Evolutionary conservation across 805 yeast species (phyloP), one percentile per base, ranked within the genome.

Genomic region (Suhomyces faveliae): DNA sequence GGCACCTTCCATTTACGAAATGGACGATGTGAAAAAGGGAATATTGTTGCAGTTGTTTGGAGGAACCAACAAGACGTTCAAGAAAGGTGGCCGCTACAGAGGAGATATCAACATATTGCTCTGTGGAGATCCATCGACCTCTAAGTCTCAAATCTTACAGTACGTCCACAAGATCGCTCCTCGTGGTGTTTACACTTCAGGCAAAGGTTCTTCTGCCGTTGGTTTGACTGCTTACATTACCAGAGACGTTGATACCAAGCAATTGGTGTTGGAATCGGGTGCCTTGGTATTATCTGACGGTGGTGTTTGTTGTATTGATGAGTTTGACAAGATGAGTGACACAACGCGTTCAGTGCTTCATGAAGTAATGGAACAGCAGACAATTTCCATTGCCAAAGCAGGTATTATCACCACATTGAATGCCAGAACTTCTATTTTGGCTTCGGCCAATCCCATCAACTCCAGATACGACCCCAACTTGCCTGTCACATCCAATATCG

Each of bases 341-440:
- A 72, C 95, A 1, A 92, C 98, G 0, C 76, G 98, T 60, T 89
- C 97, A 7, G 98, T 94, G 9, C 73, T 94, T 46, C 99, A 94
- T 65, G 99, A 94, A 76, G 99, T 94, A 9, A 94, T 94, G 99
- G 99, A 94, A 72, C 99, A 94, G 66, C 99, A 94, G 67, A 94
- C 99, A 0, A 94, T 94, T 39, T 90, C 97, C 8, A 89, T 94
- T 61, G 99, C 99, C 25, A 94, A 94, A 62, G 99, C 99, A 1
- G 99, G 99, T 51, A 94, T 94, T 61, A 94, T 94, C 60, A 94
- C 99, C 5, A 94, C 98, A 0, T 74, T 94, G 51, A 94, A 94
- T 65, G 99, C 99, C 1, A 80, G 99, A 68, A 92, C 97, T 0
- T 92, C 98, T 1, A 86, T 94, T 53, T 73, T 94, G 48, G 99